Conservation (phyloP, 2,329 filamentous ascomycete genomes). For the Botrytis aclada region DNA sequence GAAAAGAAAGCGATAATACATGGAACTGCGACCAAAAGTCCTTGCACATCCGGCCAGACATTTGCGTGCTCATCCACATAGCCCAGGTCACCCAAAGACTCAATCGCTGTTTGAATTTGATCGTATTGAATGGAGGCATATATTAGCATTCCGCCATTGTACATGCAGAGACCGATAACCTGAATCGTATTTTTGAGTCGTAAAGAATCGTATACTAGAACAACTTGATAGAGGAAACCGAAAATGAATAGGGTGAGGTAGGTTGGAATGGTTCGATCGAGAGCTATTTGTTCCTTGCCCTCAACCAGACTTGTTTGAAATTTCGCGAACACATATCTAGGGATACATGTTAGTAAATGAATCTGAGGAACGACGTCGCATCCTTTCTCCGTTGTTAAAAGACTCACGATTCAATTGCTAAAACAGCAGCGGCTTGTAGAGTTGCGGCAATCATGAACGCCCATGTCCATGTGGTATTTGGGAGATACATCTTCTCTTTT, state of each 20-base stretch:
- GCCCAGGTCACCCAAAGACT: conserved; percentile 50
- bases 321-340: conserved; percentile 78
- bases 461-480: conserved; percentile 85
- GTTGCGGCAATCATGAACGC: conserved; percentile 72
- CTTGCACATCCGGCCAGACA: conserved; percentile 68
- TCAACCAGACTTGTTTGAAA: conserved; percentile 66
- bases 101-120: conserved; percentile 76
- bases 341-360: conserved; percentile 16
- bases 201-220: conserved; percentile 90
- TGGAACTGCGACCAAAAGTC: conserved; percentile 82
- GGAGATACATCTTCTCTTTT: conserved; percentile 59
- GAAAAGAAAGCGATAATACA: conserved; percentile 76
- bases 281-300: conserved; percentile 50
- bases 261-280: conserved; percentile 77
- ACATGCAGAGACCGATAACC: conserved; percentile 88
- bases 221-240: conserved; percentile 86
- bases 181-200: conserved; percentile 98
- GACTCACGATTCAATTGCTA: conserved; percentile 85
- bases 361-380: conserved; percentile 14
- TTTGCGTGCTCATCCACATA: conserved; percentile 37
- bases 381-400: neutral
- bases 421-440: conserved; percentile 73
- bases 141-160: conserved; percentile 86
- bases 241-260: conserved; percentile 97
- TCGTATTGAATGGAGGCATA: conserved; percentile 93